Evolutionary conservation across 139 green algal genomes (phyloP).

Genomic region (Coccomyxa sp.): DNA sequence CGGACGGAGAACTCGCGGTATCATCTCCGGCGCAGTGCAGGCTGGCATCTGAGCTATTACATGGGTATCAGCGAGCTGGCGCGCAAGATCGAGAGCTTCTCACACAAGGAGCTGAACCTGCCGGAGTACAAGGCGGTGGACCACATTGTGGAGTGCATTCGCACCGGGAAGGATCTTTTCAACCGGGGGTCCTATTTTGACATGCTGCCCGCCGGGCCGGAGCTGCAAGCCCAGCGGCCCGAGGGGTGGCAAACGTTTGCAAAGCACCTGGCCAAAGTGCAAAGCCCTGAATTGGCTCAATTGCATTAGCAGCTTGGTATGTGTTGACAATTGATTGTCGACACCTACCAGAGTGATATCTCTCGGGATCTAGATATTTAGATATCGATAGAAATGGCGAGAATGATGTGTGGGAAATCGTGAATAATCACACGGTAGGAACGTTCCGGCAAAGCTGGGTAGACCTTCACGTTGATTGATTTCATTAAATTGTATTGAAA

Average conservation of each 20-base stretch:
- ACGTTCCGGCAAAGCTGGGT: too few species aligned
- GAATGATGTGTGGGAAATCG: too few species aligned
- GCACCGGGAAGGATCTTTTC: not conserved
- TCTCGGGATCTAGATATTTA: too few species aligned
- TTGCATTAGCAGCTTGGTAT: too few species aligned
- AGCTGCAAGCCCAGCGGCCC: not conserved
- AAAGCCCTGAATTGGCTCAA: not conserved
- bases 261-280: not conserved
- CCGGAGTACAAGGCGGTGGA: not conserved
- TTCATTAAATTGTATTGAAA: too few species aligned
- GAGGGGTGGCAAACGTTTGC: not conserved
- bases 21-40: not conserved
- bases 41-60: not conserved
- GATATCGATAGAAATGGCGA: too few species aligned
- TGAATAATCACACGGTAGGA: too few species aligned
- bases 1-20: not conserved
- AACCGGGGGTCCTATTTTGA: not conserved
- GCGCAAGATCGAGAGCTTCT: not conserved
- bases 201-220: not conserved
- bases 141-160: not conserved
- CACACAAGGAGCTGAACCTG: not conserved
- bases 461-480: too few species aligned
- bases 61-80: not conserved
- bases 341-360: too few species aligned
- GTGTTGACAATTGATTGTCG: too few species aligned